Percentiles rank a stretch among this genome's conserved stretches.
Conservation (phyloP, 2,329 filamentous ascomycete species). For the Ceratocystis smalleyi region DNA sequence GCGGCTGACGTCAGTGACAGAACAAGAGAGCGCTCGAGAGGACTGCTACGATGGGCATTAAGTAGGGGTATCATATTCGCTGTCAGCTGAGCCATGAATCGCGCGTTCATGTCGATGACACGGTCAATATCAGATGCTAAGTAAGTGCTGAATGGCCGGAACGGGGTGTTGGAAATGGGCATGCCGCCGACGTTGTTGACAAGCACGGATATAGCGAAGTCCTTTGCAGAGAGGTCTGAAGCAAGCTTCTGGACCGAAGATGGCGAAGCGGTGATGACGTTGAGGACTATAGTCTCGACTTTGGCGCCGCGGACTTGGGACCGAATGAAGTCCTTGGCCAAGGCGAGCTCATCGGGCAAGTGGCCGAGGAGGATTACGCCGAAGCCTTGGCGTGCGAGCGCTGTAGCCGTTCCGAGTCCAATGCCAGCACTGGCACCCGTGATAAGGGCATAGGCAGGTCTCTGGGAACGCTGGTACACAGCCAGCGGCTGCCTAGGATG, state of each 20-base stretch:
- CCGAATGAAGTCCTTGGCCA: not conserved
- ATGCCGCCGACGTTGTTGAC: conserved; percentile 25
- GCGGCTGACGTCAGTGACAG: conserved; percentile 22
- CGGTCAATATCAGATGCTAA: conserved; percentile 22
- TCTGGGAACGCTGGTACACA: conserved; percentile 20
- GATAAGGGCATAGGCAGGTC: conserved; percentile 23
- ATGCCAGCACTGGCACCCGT: conserved; percentile 26
- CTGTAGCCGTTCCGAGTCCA: conserved; percentile 24
- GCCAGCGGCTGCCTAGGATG: not conserved
- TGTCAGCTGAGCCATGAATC: conserved; percentile 26
- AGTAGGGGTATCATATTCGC: conserved; percentile 22
- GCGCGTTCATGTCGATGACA: conserved; percentile 23
- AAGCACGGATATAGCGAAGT: conserved; percentile 23
- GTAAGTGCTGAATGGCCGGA: conserved; percentile 22
- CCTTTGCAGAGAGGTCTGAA: conserved; percentile 20
- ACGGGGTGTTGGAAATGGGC: conserved; percentile 21
- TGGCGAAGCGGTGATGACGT: not conserved
- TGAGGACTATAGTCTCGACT: not conserved
- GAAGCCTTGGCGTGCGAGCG: conserved; percentile 24
- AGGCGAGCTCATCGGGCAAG: not conserved
- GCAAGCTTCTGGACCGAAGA: not conserved
- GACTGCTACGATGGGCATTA: not conserved
- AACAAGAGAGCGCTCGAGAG: conserved; percentile 14
- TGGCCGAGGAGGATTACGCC: conserved; percentile 22
- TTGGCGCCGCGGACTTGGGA: not conserved